Evolutionary conservation across 1,284 basidiomycete species (phyloP), one percentile per base, ranked within the genome.

Genomic region (Rhodotorula mucilaginosa): DNA sequence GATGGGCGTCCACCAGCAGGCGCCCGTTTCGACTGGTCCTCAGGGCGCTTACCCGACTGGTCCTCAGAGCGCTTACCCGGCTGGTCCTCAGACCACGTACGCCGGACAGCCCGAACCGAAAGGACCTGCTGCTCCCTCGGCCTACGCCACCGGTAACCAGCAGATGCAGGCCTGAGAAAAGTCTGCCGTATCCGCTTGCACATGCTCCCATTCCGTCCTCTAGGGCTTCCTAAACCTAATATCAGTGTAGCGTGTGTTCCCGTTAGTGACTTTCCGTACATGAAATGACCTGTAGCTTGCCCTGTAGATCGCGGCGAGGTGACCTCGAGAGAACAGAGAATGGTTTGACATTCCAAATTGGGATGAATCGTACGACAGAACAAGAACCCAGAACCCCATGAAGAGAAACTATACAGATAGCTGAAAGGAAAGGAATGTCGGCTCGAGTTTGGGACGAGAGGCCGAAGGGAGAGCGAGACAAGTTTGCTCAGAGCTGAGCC

Each of bases 401-500:
- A 23, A 6, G 21, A 44, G 23, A 56, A n/a, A 46, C 5, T 13
- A 46, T 23, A 57, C 29, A 48, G 44, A 23, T 16, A 52, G 26
- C 12, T 12, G 29, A 29, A 26, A 46, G 49, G 31, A 34, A 39
- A 52, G 4, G 16, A 46, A 46, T 44, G 34, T 34, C 34, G 34
- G 31, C 18, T 26, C 18, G 26, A 18, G 29, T 21, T 7, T 5
- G 21, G 15, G 18, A n/a, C 18, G 46, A 18, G 5, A 7, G 7
- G 2, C 21, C 44, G 10, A 10, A 26, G 29, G 4, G 10, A 51
- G 21, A 26, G 44, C 15, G 48, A 31, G 13, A 7, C 21, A 0
- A 16, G 19, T 1, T n/a, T 2, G 13, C 34, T 58, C 26, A 68
- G 18, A 67, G 70, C 16, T 68, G 69, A 56, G 64, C 68, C 19